Evolutionary conservation across 345 rosid species (phyloP).

Genomic region (Hypericum perforatum): DNA sequence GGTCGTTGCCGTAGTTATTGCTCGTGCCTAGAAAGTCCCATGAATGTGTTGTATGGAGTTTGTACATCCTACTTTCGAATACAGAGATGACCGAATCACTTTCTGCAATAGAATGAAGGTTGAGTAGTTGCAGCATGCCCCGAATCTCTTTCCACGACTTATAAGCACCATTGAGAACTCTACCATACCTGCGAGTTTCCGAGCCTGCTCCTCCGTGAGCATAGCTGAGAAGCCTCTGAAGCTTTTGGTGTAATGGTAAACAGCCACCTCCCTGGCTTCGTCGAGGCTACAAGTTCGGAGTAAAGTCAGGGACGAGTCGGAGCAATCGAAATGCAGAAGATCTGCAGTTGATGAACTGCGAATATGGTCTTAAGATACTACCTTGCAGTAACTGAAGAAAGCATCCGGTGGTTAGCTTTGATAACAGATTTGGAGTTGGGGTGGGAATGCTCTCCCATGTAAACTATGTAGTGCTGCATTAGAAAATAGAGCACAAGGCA

Average conservation of each 20-base stretch:
- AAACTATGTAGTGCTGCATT: conserved; percentile 41
- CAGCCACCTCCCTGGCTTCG: conserved; percentile 21
- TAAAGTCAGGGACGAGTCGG: neutral
- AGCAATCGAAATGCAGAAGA: too few species aligned
- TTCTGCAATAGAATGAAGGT: conserved; percentile 17
- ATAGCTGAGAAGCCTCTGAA: conserved; percentile 45
- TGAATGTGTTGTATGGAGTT: conserved; percentile 39
- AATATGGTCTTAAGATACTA: conserved; percentile 4
- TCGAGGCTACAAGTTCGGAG: conserved; percentile 22
- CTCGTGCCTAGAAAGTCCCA: conserved; percentile 39
- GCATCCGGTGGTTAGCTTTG: conserved; percentile 29
- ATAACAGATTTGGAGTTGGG: conserved; percentile 33
- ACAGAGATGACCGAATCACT: conserved; percentile 27
- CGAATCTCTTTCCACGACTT: neutral
- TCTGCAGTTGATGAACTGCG: neutral
- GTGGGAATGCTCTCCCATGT: conserved; percentile 41
- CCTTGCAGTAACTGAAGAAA: conserved; percentile 36
- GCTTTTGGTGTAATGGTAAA: conserved; percentile 42
- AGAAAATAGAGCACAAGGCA: too few species aligned
- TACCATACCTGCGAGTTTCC: conserved; percentile 19
- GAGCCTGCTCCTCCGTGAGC: conserved; percentile 37
- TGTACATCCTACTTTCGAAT: conserved; percentile 29
- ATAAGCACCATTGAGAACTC: too few species aligned
- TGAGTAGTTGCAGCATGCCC: neutral
- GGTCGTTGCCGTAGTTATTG: conserved; percentile 12